Percentiles rank a stretch among this genome's conserved stretches.
These are phyloP conservation scores for Saprolegnia parasitica DNA, from an alignment of 352 stramenopile genomes.

Conservation along the genomic window DNA sequence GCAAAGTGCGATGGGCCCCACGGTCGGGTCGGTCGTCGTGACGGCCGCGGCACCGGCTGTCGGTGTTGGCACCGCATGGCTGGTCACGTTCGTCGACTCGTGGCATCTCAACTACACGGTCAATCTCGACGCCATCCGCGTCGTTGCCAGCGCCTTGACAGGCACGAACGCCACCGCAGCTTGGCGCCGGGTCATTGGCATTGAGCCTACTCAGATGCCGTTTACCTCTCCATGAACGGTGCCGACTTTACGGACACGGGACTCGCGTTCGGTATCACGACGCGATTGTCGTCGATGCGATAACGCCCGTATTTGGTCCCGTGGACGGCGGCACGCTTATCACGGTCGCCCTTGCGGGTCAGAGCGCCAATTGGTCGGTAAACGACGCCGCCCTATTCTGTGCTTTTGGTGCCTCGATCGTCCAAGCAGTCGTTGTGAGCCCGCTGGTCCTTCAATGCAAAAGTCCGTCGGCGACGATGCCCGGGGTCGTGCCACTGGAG, in stretches of 20 bases:
- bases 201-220: background rate
- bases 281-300: constrained; percentile 36
- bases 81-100: constrained; percentile 25
- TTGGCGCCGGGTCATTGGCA: background rate
- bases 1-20: background rate
- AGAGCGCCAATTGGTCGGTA: constrained; percentile 12
- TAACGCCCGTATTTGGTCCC: constrained; percentile 44
- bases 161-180: constrained; percentile 17
- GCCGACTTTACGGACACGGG: constrained; percentile 20
- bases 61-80: background rate
- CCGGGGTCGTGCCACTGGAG: constrained; percentile 33
- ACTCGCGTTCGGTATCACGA: constrained; percentile 40
- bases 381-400: constrained; percentile 32
- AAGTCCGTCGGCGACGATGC: background rate
- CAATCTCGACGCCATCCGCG: background rate
- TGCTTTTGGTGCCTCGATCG: constrained; percentile 36
- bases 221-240: constrained; percentile 18
- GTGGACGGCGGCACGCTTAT: constrained; percentile 42
- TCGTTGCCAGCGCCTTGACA: background rate
- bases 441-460: constrained; percentile 7
- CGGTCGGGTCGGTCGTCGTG: background rate
- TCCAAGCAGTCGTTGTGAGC: constrained; percentile 32
- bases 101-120: background rate
- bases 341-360: constrained; percentile 36
- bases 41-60: background rate